A percentile compares a stretch with the other conserved stretches of the same genome.
These are phyloP conservation scores for Venturia nashicola DNA, from an alignment of 2,329 filamentous ascomycete genomes.

Conservation along the genomic window DNA sequence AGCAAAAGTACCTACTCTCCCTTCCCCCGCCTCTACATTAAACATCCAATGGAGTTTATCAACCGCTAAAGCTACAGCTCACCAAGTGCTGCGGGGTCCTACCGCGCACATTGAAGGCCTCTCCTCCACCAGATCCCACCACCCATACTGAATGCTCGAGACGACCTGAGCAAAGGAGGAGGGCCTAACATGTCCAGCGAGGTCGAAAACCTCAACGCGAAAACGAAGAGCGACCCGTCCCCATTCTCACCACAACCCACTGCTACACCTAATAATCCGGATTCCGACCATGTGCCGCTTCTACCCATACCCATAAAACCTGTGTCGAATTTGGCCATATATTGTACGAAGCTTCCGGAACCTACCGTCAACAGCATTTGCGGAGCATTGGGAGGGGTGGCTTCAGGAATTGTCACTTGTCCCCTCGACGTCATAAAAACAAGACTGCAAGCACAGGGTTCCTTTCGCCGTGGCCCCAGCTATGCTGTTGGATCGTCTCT, in stretches of 20 bases:
- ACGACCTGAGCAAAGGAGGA: neutral
- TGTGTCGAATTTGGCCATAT: conserved; percentile 25
- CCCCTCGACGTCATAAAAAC: conserved; percentile 99
- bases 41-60: conserved; percentile 26
- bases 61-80: conserved; percentile 25
- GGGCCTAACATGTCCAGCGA: conserved; percentile 22
- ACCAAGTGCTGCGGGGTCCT: conserved; percentile 3
- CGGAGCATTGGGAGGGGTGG: conserved; percentile 80
- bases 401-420: conserved; percentile 88
- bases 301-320: conserved; percentile 9
- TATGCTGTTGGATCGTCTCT: conserved; percentile 21
- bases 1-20: neutral
- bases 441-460: conserved; percentile 89
- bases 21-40: neutral
- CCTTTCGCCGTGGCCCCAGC: conserved; percentile 39
- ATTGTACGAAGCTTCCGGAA: conserved; percentile 36
- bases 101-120: conserved; percentile 7
- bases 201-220: conserved; percentile 14
- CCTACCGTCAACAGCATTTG: conserved; percentile 65
- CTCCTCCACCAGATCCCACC: conserved; percentile 1
- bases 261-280: neutral
- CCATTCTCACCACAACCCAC: neutral
- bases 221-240: conserved; percentile 17
- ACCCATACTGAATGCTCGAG: conserved; percentile 1
- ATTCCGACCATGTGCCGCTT: neutral